Base-by-base conservation (phyloP, 2,329 filamentous ascomycete genomes). In the Falciphora oryzae region DNA sequence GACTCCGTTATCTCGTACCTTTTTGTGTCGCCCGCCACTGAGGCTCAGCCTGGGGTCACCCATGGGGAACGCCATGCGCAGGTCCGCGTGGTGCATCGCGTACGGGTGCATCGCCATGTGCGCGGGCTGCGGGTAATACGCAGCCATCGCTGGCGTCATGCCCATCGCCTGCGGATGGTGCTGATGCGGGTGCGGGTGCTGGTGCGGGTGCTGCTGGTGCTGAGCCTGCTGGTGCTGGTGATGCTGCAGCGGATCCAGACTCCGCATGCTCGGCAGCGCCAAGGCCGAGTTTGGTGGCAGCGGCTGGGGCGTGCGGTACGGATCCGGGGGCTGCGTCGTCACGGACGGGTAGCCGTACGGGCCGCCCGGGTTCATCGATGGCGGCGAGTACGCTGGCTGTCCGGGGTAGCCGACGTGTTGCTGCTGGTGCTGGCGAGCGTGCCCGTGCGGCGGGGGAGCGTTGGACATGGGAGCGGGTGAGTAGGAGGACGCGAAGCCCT, bases 1-100 rank as follows among this genome's bases (percentile, higher is more conserved):
- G 57, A 65, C 66, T 44, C 61, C 53, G 56, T 64, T 65, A 64
- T 59, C 53, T 73, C 76, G 65, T 79, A 85, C 84, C 82, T 86
- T 86, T 70, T 86, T 86, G 57, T 84, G 81, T 27, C 82, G 81
- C 63, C 81, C 78, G 59, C 78, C 77, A 57, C 78, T 77, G 60
- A 83, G 67, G 60, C 82, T 73, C 63, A 76, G 75, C 60, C 81
- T 78, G 44, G 81, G 80, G 64, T 84, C 83, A 62, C 79, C 67
- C 57, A 71, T 78, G 10, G 77, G 75, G 38, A 44, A 79, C 74
- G 69, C 82, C 76, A 67, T 76, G 74, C 69, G 78, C 66, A 77
- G 72, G 32, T 82, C 79, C 14, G 77, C 73, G 38, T 16, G 38
- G 31, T 78, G 75, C 64, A 84, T 71, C n/a, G 76, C 76, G 66